Conservation (phyloP, 73 alveolate genomes). For the Loxodes magnus region DNA sequence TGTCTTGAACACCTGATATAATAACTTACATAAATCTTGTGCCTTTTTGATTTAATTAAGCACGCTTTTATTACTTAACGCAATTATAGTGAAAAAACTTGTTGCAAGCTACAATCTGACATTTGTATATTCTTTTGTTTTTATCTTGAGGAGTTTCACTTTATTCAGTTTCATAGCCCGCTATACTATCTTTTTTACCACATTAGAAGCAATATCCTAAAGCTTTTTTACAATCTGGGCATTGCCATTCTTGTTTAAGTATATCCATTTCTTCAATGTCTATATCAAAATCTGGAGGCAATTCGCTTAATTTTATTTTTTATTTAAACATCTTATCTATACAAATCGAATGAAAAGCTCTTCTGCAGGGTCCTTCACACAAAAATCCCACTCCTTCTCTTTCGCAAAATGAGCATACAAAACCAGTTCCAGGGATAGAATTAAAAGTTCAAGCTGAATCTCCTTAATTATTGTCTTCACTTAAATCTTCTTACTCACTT, state of each 20-base stretch:
- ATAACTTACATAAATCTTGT: no score
- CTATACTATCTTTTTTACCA: slow-evolving; percentile 28
- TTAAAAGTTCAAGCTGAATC: slow-evolving; percentile 6
- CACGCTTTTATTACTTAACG: slow-evolving; percentile 22
- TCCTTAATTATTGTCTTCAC: not conserved
- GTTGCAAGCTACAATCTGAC: slow-evolving; percentile 35
- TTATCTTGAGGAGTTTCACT: not conserved
- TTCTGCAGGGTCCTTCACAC: slow-evolving; percentile 68
- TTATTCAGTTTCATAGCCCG: not conserved
- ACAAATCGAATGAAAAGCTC: slow-evolving; percentile 56
- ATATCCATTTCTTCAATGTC: slow-evolving; percentile 27
- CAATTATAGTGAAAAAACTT: slow-evolving; percentile 40
- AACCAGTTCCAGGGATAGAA: slow-evolving; percentile 28
- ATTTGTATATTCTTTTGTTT: slow-evolving; percentile 17
- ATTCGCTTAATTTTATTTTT: slow-evolving; percentile 12
- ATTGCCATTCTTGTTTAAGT: slow-evolving; percentile 29
- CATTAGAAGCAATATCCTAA: slow-evolving; percentile 52
- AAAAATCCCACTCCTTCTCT: slow-evolving; percentile 17
- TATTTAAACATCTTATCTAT: slow-evolving; percentile 35
- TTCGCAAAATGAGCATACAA: slow-evolving; percentile 52
- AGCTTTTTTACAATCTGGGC: slow-evolving; percentile 53
- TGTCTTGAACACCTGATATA: slow-evolving; percentile 53
- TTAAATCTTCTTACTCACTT: slow-evolving; percentile 6
- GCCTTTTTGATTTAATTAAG: slow-evolving; percentile 19
- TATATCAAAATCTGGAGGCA: slow-evolving; percentile 26